Evolutionary conservation across 1,284 basidiomycete genomes (phyloP).

Genomic region (Marasmius sp.): DNA sequence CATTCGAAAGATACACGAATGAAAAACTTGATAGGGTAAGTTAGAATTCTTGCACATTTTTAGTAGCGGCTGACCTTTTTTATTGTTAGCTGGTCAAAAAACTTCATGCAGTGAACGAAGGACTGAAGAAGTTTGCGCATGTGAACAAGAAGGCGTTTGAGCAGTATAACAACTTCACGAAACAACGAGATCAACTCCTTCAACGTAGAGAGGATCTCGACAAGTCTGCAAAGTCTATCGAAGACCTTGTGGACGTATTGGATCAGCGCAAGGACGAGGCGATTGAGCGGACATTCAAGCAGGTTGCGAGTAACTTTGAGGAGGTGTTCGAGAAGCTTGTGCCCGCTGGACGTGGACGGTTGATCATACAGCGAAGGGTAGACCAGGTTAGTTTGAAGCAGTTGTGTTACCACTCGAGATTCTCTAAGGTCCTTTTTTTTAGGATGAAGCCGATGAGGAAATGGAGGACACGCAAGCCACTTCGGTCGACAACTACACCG

Average conservation of each 20-base stretch:
- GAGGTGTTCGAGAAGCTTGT: conserved; percentile 98
- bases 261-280: conserved; percentile 98
- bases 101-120: conserved; percentile 88
- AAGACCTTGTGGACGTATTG: conserved; percentile 92
- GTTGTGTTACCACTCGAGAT: conserved; percentile 4
- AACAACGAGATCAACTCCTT: conserved; percentile 90
- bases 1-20: conserved; percentile 91
- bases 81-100: conserved; percentile 78
- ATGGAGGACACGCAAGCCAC: conserved; percentile 70
- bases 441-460: conserved; percentile 71
- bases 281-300: conserved; percentile 97
- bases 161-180: conserved; percentile 97
- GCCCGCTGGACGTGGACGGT: conserved; percentile 85
- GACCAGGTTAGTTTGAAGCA: conserved; percentile 62
- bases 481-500: conserved; percentile 92
- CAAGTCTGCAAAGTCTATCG: conserved; percentile 84
- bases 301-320: conserved; percentile 95
- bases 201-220: conserved; percentile 89
- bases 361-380: conserved; percentile 90
- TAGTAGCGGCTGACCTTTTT: background rate
- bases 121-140: conserved; percentile 93
- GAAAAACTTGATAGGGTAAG: conserved; percentile 81
- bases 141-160: conserved; percentile 99
- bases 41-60: conserved; percentile 4
- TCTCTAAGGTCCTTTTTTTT: conserved; percentile 31